Base-by-base conservation (phyloP, 768 basidiomycete genomes). In the Tricholoma sp. region DNA sequence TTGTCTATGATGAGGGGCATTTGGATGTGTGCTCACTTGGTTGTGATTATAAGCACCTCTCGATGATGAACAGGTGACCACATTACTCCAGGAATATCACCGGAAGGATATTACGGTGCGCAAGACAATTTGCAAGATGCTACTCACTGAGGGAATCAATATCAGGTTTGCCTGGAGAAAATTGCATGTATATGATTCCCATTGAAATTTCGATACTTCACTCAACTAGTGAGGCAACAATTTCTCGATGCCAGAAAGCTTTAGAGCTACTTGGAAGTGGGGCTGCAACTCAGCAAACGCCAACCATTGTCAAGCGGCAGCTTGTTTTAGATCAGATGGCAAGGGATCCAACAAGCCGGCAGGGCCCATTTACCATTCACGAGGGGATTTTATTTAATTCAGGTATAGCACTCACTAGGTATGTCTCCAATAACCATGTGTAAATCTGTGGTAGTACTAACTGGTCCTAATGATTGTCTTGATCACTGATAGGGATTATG, bases 311-410 rank as follows among this genome's bases (percentile, higher is more conserved):
- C 2, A 74, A 70, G 54, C 52, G 64, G 3, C 69, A 74, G 37
- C 66, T 74, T 9, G 64, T 75, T 16, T 34, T 70, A 2, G 67
- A 72, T 31, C 68, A 75, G 60, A 64, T 75, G 64, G 56, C 63
- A 1, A 68, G 69, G 29, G 74, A 75, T 54, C 68, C 73, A 2
- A 64, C 51, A 24, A 63, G 68, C 18, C 59, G 59, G 27, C 60
- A 57, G 5, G 74, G 74, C 9, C 63, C 68, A 21, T 47, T 57
- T 12, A 56, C 58, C 29, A 59, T 73, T n/a, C 67, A 67, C 39
- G 64, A 71, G 31, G 56, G 57, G 0, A 68, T 75, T 29, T 61
- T 66, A 18, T 50, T 57, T 43, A 63, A 70, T n/a, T 67, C 66
- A 0, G 63, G 74, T 58, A 47, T 67, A 39, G 61, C 73, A 70